Evolutionary conservation across 192 early-diverging fungal species (phyloP), one percentile per base, ranked within the genome.

Genomic region (Coemansia sp.): DNA sequence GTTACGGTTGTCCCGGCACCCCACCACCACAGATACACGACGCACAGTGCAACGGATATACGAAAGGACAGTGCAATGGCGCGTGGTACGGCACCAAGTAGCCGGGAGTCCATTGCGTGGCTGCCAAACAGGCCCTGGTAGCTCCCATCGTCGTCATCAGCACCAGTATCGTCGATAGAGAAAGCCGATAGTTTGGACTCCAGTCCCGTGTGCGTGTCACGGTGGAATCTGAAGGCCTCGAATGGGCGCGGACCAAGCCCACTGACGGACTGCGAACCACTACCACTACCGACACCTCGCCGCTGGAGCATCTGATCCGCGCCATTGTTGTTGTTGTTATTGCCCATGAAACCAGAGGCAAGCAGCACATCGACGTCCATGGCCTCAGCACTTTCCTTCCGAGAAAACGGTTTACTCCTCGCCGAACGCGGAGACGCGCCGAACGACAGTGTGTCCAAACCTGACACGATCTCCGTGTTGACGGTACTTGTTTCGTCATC

Each of bases 101-200:
- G 36, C 51, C 66, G 39, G 12, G 13, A 66, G 43, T 80, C 78
- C 73, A 80, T 72, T 11, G 69, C 67, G 11, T 21, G 32, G 42
- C 68, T 72, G 66, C 72, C 69, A 54, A 80, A 68, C 41, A 71
- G 51, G 1, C 77, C 77, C 69, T 80, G 78, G 66, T 80, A 71
- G 61, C 73, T 75, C 13, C 69, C 78, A 39, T 68, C 69, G 40
- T 70, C 77, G 8, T 54, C 51, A 18, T 49, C 65, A 3, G n/a
- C n/a, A 47, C n/a, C 2, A 2, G 10, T 52, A 32, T 67, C 71
- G 8, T 75, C 73, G 7, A 81, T 19, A 12, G 78, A 70, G 32
- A 81, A 81, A 13, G 73, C 59, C n/a, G 69, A 70, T 67, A 81
- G 72, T 26, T 72, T 72, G 19, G 66, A 43, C 57, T 81, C 78